These are phyloP conservation scores for Xylaria sp. DNA, from an alignment of 2,329 filamentous ascomycete species.

Conservation along the genomic window DNA sequence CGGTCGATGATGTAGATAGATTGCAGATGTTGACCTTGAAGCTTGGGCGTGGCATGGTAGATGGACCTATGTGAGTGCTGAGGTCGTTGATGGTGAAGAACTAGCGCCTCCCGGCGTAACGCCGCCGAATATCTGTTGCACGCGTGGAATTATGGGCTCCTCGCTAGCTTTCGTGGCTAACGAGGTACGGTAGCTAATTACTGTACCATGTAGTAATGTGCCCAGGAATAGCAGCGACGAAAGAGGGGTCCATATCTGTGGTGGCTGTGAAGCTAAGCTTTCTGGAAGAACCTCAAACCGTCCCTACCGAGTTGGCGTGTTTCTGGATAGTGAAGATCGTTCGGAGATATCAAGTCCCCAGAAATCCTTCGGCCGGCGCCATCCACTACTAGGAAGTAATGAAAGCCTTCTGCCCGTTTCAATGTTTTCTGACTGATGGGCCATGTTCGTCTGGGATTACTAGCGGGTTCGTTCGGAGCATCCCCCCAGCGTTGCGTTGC, in stretches of 20 bases:
- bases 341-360: background rate
- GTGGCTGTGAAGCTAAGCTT: background rate
- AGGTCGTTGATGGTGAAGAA: background rate
- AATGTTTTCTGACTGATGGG: conserved; percentile 20
- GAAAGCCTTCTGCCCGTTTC: conserved; percentile 23
- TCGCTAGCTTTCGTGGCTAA: too few relatives aligned
- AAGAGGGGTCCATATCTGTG: background rate
- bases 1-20: conserved; percentile 20
- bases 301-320: background rate
- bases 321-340: background rate
- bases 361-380: background rate
- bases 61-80: background rate
- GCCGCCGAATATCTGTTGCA: background rate
- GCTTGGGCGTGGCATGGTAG: too few relatives aligned
- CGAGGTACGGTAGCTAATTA: too few relatives aligned
- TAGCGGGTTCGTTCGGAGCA: conserved; percentile 14
- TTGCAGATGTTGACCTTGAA: conserved; percentile 8
- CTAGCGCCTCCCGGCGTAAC: background rate
- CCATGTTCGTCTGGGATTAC: conserved; percentile 13
- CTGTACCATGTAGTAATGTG: too few relatives aligned
- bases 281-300: background rate
- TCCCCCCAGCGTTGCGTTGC: too few relatives aligned
- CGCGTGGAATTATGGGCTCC: too few relatives aligned
- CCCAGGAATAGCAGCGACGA: background rate
- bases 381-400: background rate